Evolutionary conservation across 2,329 filamentous ascomycete species (phyloP), one percentile per base, ranked within the genome.

Genomic region (Sclerotinia spermophila): DNA sequence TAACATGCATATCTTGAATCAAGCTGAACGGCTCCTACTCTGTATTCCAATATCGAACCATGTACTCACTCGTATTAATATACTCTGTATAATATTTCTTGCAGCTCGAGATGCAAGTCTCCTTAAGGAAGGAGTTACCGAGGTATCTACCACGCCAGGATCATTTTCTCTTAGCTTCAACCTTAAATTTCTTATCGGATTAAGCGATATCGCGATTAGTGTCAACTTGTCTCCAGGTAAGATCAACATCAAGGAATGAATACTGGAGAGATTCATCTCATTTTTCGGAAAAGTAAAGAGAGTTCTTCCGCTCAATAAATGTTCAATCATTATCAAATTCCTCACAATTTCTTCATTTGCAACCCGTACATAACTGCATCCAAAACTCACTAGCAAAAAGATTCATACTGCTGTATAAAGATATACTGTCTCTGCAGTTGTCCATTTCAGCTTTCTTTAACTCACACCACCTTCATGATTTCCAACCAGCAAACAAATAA

Each of bases 101-200:
- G 58, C 35, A 60, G 35, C 35, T 24, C 10, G 7, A 42, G 38
- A 60, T 60, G 58, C 58, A 42, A 2, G 35, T 42, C 35, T 60
- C 35, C 38, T 17, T 27, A 27, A 38, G 38, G 58, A 60, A 60
- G 24, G 58, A 60, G 58, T 38, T 60, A 27, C 58, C 58, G 58
- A 60, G 58, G 58, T 40, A 42, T 21, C 2, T 61, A 11, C 61
- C 38, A 24, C 44, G 61, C 61, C 38, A 24, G 61, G 61, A 13
- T 21, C 27, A 19, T 58, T 7, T 42, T 2, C n/a, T 5, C 17
- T 59, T 45, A 60, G 65, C 51, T 33, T 8, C n/a, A 67, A 67
- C 65, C 65, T 67, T 67, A 67, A 67, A 67, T 67, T n/a, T 65
- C 62, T 65, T 65, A 65, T 65, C 62, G 62, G 35, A 40, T 65